Evolutionary conservation across 2,329 filamentous ascomycete species (phyloP).

Genomic region (Cordyceps cateniannulata): DNA sequence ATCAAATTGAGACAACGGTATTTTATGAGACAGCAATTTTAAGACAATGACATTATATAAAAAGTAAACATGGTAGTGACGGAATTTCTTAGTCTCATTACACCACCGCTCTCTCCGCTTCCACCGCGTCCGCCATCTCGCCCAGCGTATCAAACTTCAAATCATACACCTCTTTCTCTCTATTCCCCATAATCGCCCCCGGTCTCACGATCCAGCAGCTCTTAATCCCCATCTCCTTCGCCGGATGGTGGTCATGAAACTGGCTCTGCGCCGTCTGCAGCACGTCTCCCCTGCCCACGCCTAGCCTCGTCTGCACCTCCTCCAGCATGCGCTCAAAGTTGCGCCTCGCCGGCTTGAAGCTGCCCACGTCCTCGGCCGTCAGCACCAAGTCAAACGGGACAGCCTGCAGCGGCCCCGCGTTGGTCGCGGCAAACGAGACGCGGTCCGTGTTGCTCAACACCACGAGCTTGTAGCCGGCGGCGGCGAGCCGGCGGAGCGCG

Average conservation of each 20-base stretch:
- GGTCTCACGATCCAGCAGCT: slow-evolving; percentile 55
- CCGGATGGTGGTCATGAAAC: slow-evolving; percentile 63
- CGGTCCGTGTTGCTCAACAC: slow-evolving; percentile 53
- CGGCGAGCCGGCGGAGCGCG: slow-evolving; percentile 42
- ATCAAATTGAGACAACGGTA: neutral
- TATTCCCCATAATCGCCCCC: slow-evolving; percentile 32
- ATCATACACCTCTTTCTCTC: slow-evolving; percentile 36
- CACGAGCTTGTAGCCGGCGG: slow-evolving; percentile 48
- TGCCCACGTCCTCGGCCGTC: slow-evolving; percentile 64
- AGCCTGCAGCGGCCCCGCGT: slow-evolving; percentile 39
- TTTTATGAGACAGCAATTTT: no score
- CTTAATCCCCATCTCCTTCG: slow-evolving; percentile 50
- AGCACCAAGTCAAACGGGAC: slow-evolving; percentile 54
- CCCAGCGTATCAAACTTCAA: slow-evolving; percentile 52
- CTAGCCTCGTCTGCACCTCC: slow-evolving; percentile 46
- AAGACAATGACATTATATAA: neutral
- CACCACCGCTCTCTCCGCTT: slow-evolving; percentile 24
- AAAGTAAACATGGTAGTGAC: neutral
- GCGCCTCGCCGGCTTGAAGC: slow-evolving; percentile 59
- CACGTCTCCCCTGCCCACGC: slow-evolving; percentile 47
- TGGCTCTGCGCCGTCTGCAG: slow-evolving; percentile 64
- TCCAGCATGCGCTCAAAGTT: slow-evolving; percentile 63
- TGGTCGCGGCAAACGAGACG: slow-evolving; percentile 39
- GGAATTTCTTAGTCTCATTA: neutral
- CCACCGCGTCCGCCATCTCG: slow-evolving; percentile 51